Evolutionary conservation across 2,329 filamentous ascomycete species (phyloP), one percentile per base, ranked within the genome.

Genomic region (Ceratocystis eucalypticola): DNA sequence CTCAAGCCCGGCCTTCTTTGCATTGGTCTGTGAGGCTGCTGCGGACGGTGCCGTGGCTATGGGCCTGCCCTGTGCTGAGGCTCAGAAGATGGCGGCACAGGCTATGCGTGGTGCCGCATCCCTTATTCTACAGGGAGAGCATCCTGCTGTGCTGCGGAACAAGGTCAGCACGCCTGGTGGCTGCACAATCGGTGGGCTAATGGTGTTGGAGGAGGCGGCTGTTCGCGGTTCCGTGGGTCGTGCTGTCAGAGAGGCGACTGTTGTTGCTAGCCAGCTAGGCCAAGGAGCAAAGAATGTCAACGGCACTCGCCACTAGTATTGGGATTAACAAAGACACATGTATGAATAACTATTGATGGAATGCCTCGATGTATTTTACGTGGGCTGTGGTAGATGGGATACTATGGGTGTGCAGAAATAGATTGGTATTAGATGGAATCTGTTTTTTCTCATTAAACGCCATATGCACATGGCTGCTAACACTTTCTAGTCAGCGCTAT

Each of bases 31-130:
- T 17, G 89, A 93, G 75, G 87, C 87, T 5, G 82, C 88, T 59
- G 84, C 88, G 15, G 88, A 92, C 71, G 89, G 88, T 5, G 88
- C 85, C 3, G 87, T 93, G 1, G 88, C 88, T 15, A 89, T 91
- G 85, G 89, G 89, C 0, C 72, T 93, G 41, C 87, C 88, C 3
- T 80, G 88, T 61, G 82, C 81, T 1, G 88, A 91, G 72, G 88
- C 88, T 0, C 84, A 86, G 73, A 77, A 83, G 68, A 91, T 93
- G 88, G 88, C 88, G 30, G 86, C 88, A 1, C 89, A 93, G 78
- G 85, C 85, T 12, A 90, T 91, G 86, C 81, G 83, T 70, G 89
- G 89, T 25, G 84, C 87, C 0, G 86, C 88, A 0, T 84, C 82
- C 0, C 72, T 92, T 71, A 84, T 92, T 10, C 78, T 89, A 66